Percentiles rank a stretch among this genome's conserved stretches.
These are phyloP conservation scores for Geranomyces variabilis DNA, from an alignment of 192 early-diverging fungal species.

Conservation along the genomic window DNA sequence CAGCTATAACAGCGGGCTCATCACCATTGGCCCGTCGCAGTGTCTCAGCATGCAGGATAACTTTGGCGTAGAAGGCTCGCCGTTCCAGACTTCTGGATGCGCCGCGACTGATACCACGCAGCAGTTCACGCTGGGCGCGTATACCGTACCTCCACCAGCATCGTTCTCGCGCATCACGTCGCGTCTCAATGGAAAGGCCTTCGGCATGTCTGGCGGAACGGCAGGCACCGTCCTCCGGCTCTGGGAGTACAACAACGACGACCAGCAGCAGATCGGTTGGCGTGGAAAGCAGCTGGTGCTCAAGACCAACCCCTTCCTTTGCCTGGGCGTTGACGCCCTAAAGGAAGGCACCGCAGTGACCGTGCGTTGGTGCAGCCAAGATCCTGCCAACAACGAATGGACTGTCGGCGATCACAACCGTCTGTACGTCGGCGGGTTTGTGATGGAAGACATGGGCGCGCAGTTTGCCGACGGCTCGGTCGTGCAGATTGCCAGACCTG, in stretches of 20 bases:
- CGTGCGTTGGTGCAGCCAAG: background rate
- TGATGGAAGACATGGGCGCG: background rate
- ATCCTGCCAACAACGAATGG: constrained; percentile 1
- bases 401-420: background rate
- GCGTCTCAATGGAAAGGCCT: background rate
- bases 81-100: background rate
- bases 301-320: constrained; percentile 6
- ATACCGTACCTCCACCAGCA: background rate
- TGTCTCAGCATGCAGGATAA: constrained; percentile 1
- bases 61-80: background rate
- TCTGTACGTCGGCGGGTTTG: background rate
- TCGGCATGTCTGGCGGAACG: background rate
- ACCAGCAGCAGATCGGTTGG: background rate
- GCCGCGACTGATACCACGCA: background rate
- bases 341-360: background rate
- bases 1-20: background rate
- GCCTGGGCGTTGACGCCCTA: background rate
- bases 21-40: background rate
- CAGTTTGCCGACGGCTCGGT: background rate
- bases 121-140: background rate
- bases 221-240: background rate
- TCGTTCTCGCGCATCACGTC: constrained; percentile 3
- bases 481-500: background rate
- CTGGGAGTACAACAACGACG: background rate
- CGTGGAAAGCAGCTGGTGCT: background rate